Base-by-base conservation (phyloP, 2,329 filamentous ascomycete genomes). In the Dothistroma pini region DNA sequence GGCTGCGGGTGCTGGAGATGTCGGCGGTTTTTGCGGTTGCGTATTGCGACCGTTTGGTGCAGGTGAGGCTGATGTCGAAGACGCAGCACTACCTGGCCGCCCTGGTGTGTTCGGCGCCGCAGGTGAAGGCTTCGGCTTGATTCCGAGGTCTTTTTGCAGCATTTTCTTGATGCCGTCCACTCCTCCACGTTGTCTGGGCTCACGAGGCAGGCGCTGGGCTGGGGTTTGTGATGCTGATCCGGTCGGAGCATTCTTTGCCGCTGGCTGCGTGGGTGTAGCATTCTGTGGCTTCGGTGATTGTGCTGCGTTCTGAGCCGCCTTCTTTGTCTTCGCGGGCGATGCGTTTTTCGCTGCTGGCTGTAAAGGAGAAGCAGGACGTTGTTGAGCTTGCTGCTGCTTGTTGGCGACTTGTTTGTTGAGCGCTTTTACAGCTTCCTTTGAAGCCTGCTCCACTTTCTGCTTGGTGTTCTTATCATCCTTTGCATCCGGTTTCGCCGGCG, bases 91-190 rank as follows among this genome's bases (percentile, higher is more conserved):
- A 31, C 44, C 58, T 59, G 59, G 57, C 31, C 41, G 48, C 44
- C 52, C 54, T 14, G 58, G 35, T 8, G 60, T 57, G 64, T 59
- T 54, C 49, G 63, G 53, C 35, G 60, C 51, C 7, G 60, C 50
- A 49, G 63, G 55, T 34, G 60, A 49, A 44, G 74, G 63, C 74
- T 79, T 61, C 44, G 78, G 77, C 32, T 77, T 77, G 14, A 87
- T 76, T 12, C 85, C 85, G 22, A 87, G 75, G 70, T 88, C 85
- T 59, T 85, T 82, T 66, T 86, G 84, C 2, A 87, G 76, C 71
- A 88, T 86, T 54, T 83, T 68, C 78, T 75, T 75, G 66, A 75
- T 75, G 19, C 70, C 72, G 47, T 74, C 72, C 10, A 70, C 63
- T 52, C 65, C 68, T 10, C 66, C 69, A n/a, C 71, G 57, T 59